Base-by-base conservation (phyloP, 805 yeast species). In the Saturnispora quitensis region DNA sequence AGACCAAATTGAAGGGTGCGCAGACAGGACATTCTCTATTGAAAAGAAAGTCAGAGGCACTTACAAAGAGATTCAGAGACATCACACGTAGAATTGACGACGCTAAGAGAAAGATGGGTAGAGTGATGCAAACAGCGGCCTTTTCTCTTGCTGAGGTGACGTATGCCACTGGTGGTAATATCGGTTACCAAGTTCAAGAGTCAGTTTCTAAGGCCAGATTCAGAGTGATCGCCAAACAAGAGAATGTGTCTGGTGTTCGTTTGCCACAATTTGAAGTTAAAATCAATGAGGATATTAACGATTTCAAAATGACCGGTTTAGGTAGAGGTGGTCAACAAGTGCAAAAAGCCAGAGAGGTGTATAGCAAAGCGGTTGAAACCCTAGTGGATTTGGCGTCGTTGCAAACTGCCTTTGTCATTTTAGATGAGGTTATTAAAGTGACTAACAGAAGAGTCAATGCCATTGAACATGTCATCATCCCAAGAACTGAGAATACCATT, bases 321-420 rank as follows among this genome's bases (percentile, higher is more conserved):
- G 99, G 99, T 48, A 80, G 97, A 68, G 99, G 99, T 70, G 98
- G 99, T 57, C 98, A 91, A 70, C 98, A 91, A 68, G 95, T 91
- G 50, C 96, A 87, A 69, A 85, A 84, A 68, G 97, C 98, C 52
- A 89, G 90, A 69, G 79, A 80, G 58, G 96, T 93, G 24, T 93
- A 93, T 69, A 84, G 97, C 36, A 87, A 84, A 63, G 96, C 97
- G 13, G 97, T 93, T n/a, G 98, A 93, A 70, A 89, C 97, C 0
- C 76, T 91, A 56, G 97, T 91, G 33, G 97, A 89, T 66, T 76
- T 91, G 59, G 99, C 99, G 0, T 89, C 97, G 12, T 74, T 93
- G 63, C 99, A 91, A 68, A 91, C 98, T 5, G 98, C 98, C 2
- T 91, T 91, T 67, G 89, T 93, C 51, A 91, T 91, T 59, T 78